A percentile compares a stretch with the other conserved stretches of the same genome.
Evolutionary conservation across 331 rosid genomes (phyloP).

Genomic region (Quercus phellos): DNA sequence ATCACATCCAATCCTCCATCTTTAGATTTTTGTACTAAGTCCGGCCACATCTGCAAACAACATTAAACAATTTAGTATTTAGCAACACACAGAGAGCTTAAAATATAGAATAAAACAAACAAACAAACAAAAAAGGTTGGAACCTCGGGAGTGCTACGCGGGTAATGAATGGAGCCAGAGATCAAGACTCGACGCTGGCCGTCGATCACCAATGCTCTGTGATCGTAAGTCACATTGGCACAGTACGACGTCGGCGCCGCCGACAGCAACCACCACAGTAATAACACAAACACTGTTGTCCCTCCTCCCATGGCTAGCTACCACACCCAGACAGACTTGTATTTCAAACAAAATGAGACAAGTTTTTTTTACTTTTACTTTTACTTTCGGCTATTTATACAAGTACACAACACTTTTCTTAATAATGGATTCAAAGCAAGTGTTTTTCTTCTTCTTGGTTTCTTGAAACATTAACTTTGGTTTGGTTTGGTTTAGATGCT

Average conservation of each 20-base stretch:
- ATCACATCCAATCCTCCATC: slow-evolving; percentile 95
- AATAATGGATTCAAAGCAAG: not conserved
- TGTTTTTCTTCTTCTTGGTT: not conserved
- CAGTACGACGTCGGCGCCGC: slow-evolving; percentile 36
- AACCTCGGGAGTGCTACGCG: slow-evolving; percentile 92
- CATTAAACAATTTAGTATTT: not conserved
- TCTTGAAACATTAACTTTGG: not conserved
- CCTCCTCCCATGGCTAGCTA: slow-evolving; percentile 8
- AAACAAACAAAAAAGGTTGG: not conserved
- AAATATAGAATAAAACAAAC: not conserved
- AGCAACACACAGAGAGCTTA: not conserved
- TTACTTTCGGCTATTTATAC: not conserved
- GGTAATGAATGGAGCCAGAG: slow-evolving; percentile 94
- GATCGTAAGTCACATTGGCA: slow-evolving; percentile 70
- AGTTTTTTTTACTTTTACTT: not conserved
- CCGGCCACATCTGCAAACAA: slow-evolving; percentile 87
- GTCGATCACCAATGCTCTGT: slow-evolving; percentile 73
- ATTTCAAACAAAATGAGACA: not conserved
- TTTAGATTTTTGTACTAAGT: slow-evolving; percentile 77
- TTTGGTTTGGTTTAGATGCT: not conserved
- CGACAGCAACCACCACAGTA: slow-evolving; percentile 38
- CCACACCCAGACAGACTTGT: not conserved
- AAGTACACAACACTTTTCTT: too few species aligned
- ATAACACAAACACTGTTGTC: slow-evolving; percentile 19
- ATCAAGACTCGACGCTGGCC: slow-evolving; percentile 73